These are phyloP conservation scores for Stylosanthes scabra DNA, from an alignment of 331 rosid genomes.

Conservation along the genomic window DNA sequence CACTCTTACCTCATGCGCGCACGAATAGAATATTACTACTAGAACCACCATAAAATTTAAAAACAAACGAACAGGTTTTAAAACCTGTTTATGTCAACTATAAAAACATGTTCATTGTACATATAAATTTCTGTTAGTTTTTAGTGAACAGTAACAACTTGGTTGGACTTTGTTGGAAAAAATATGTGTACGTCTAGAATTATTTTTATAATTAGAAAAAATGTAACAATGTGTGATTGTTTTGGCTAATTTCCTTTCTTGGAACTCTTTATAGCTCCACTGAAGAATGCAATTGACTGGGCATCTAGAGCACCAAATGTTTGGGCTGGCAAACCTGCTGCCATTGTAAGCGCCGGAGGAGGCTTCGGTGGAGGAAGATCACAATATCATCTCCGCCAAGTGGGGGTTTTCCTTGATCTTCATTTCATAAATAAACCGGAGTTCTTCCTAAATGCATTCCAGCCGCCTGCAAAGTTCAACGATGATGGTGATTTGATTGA, in stretches of 20 bases:
- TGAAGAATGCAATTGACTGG: constrained; percentile 90
- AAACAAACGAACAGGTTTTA: too few species aligned
- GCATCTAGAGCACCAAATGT: constrained; percentile 73
- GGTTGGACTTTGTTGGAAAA: too few species aligned
- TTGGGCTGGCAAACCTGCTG: constrained; percentile 48
- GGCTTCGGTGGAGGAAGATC: constrained; percentile 39
- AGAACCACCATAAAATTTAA: too few species aligned
- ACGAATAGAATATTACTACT: too few species aligned
- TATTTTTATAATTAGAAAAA: too few species aligned
- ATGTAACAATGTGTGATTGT: not conserved
- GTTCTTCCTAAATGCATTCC: constrained; percentile 39
- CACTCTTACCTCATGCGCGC: too few species aligned
- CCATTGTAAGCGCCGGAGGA: constrained; percentile 46
- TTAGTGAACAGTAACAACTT: too few species aligned
- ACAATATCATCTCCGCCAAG: constrained; percentile 47
- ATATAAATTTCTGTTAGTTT: too few species aligned
- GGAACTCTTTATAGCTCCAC: constrained; percentile 50
- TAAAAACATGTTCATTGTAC: too few species aligned
- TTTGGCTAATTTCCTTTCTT: not conserved
- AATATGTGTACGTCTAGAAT: too few species aligned
- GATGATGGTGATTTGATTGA: constrained; percentile 40
- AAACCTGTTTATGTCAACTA: too few species aligned
- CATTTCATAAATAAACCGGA: constrained; percentile 51
- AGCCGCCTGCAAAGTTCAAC: constrained; percentile 42
- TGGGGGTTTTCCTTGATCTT: constrained; percentile 38